Evolutionary conservation across 371 early-diverging fungal species (phyloP), one percentile per base, ranked within the genome.

Genomic region (Rhizomucor miehei): DNA sequence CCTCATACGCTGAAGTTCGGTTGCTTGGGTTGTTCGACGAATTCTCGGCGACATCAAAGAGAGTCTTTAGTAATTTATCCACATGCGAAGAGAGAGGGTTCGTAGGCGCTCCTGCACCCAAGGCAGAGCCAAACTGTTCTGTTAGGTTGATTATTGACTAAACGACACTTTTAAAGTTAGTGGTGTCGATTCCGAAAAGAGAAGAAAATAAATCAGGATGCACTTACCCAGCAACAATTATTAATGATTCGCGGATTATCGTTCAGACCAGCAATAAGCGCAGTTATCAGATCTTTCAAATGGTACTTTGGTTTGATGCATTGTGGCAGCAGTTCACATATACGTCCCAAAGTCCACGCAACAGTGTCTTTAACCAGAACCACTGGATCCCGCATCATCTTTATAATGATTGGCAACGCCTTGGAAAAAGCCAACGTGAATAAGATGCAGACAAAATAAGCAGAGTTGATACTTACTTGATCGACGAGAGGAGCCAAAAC

Each of bases 331-430:
- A 85, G 71, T 48, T 92, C 90, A 45, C 85, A 92, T 21, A 98
- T 90, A 47, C 95, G 89, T 50, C 97, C 95, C 10, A 98, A 71
- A 2, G 96, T 90, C 98, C 98, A 98, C 6, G 96, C 95, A 8
- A 95, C 89, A 13, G 95, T 89, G 73, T 97, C 98, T 71, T 93
- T 92, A 54, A 98, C 95, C 47, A 90, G 87, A 23, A 89, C 69
- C 19, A 84, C 77, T 29, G 82, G 79, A 62, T 98, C 98, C 44
- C 80, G 81, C 89, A 93, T 91, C 90, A 93, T 87, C 48, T 83
- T 79, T 48, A 96, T 85, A 55, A 98, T 71, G 46, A 88, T 77
- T 20, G 94, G 93, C 35, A 97, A 81, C 2, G 95, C 29, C 29
- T 29, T 3, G 8, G 8, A 29, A 29, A 29, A 29, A 29, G 29